Evolutionary conservation across 163 green algal species (phyloP), one percentile per base, ranked within the genome.

Genomic region (Chlamydomonas reinhardtii): DNA sequence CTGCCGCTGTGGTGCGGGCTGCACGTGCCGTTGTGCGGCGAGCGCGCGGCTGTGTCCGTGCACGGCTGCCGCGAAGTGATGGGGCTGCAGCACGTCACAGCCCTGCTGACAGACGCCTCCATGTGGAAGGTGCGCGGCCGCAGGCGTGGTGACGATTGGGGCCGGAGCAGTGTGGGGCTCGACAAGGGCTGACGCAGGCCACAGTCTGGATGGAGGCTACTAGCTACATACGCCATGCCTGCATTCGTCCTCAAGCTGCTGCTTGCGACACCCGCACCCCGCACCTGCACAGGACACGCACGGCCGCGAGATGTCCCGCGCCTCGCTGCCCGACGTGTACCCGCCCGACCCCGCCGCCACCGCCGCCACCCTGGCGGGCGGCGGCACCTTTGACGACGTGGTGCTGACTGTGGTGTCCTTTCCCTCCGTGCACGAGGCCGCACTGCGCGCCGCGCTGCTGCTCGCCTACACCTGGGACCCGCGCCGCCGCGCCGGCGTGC

Each of bases 1-100:
- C 66, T 85, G 66, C 78, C 78, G 6, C 19, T 77, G 31, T 85
- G 78, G 78, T 85, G 78, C 68, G 78, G 66, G 19, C 22, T 85
- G 52, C 39, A 73, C 3, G 31, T 85, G 54, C 48, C 43, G 37
- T 31, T 85, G 78, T 27, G 11, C 15, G 66, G 66, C 14, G 78
- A 85, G 43, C 66, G 68, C 17, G 78, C 66, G 52, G 78, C 78
- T 0, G 78, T 62, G 43, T 39, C 31, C 17, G 59, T 77, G 48
- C 66, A 76, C 32, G 78, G 78, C 31, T 61, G 48, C 22, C 35
- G 78, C 17, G 78, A 85, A 68, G 78, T 85, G 66, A 32, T 71
- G 78, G 66, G 66, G 20, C 48, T 39, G 31, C 31, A 24, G 12
- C 32, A 24, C 12, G 52, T 52, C 25, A 31, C 70, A 32, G 22